Evolutionary conservation across 345 rosid genomes (phyloP), one percentile per base, ranked within the genome.

Genomic region (Fremontodendron californicum): DNA sequence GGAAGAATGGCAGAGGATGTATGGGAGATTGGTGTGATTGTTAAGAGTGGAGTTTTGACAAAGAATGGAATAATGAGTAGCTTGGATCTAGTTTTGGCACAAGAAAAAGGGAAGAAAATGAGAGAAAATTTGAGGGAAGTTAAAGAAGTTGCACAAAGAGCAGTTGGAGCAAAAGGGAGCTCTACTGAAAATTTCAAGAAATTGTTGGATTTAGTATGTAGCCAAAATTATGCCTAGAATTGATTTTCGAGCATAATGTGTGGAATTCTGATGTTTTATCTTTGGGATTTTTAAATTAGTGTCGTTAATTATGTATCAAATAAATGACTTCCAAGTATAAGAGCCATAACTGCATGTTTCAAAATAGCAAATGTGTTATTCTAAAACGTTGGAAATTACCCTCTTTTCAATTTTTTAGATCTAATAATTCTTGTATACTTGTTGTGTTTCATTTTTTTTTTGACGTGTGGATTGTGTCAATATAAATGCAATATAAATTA

Each of bases 11-110:
- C 83, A 0, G 88, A 88, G 80, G 88, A 74, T 21, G 84, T 84
- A 25, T 86, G 90, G 93, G 80, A 79, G 71, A 81, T 84, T 54
- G 97, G 90, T 3, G 62, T 85, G 76, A 77, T 64, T 21, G 81
- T 88, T 21, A 78, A 58, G 23, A 68, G 85, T 37, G 79, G 86
- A 35, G 23, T 54, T 15, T 79, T 86, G 18, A 83, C 89, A 0
- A 82, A 74, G 69, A 63, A 69, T 11, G 84, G 84, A 1, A 48
- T 88, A 12, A 23, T 66, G 18, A 75, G 77, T 76, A 64, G 85
- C 23, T 77, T 90, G 86, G 84, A 88, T 54, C 35, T 72, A 19
- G 78, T 85, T 51, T 81, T 89, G 45, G 63, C 16, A 8, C 78
- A 65, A 21, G 85, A 82, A 31, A 63, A 80, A 62, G 88, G 88